A percentile compares a stretch with the other conserved stretches of the same genome.
phyloP scores from a whole-genome alignment of 208 protist species.

The Leishmania aethiopica region DNA sequence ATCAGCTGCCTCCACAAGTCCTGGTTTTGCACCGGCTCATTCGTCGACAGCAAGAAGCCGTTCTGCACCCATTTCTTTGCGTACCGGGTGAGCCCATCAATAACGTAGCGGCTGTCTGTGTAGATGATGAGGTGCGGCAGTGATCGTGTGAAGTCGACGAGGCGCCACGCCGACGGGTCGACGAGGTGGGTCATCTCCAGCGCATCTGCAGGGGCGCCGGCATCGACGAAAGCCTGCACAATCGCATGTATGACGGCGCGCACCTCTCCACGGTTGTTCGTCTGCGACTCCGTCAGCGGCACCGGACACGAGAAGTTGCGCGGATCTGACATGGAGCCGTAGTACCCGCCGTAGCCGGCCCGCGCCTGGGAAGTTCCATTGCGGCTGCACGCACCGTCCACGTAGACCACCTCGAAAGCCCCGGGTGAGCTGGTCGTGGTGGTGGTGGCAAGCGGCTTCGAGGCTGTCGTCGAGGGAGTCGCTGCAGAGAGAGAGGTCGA shows the following conservation, averaged over 20 bases:
- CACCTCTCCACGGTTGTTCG: slow-evolving; percentile 88
- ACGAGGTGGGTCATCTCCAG: slow-evolving; percentile 13
- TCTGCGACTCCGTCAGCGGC: slow-evolving; percentile 58
- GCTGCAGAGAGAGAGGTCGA: not conserved
- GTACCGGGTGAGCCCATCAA: slow-evolving; percentile 66
- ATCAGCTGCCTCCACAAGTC: slow-evolving; percentile 71
- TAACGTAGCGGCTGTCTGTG: slow-evolving; percentile 81
- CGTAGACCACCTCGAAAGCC: slow-evolving; percentile 55
- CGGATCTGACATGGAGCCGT: slow-evolving; percentile 50
- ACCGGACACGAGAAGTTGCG: slow-evolving; percentile 77
- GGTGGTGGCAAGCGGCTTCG: not conserved
- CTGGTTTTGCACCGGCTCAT: slow-evolving; percentile 56
- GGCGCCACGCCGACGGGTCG: slow-evolving; percentile 6
- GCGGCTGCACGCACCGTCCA: slow-evolving; percentile 81
- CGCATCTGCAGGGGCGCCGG: slow-evolving; percentile 7
- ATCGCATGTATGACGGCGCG: slow-evolving; percentile 78
- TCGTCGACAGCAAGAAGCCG: slow-evolving; percentile 53
- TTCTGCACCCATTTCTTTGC: slow-evolving; percentile 55
- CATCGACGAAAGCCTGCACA: slow-evolving; percentile 45
- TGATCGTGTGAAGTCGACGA: slow-evolving; percentile 9
- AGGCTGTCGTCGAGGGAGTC: not conserved
- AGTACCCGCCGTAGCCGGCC: slow-evolving; percentile 84
- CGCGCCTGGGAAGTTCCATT: slow-evolving; percentile 57
- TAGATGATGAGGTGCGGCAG: slow-evolving; percentile 59
- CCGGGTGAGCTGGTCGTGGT: not conserved